Evolutionary conservation across 495 filamentous ascomycete species (phyloP).

Genomic region (Penicillium manginii): DNA sequence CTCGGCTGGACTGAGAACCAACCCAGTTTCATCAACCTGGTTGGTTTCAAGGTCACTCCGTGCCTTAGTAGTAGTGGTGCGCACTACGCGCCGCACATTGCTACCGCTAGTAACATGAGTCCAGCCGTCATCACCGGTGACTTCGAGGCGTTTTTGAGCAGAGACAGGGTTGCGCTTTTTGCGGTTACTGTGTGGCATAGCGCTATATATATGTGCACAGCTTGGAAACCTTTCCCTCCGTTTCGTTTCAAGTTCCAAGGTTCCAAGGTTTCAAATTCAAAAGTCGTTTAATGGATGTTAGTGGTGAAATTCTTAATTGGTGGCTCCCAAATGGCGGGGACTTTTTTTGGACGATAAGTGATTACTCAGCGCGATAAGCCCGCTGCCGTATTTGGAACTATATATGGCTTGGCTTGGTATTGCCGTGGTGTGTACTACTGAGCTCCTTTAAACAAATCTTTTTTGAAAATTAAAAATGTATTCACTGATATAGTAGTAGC

Average conservation of each 20-base stretch:
- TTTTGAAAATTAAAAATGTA: too few relatives aligned
- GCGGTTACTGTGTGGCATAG: conserved; percentile 55
- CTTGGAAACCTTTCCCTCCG: neutral
- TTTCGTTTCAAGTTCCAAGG: neutral
- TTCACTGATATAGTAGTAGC: too few relatives aligned
- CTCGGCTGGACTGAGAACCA: conserved; percentile 31
- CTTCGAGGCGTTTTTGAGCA: conserved; percentile 47
- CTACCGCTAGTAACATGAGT: conserved; percentile 53
- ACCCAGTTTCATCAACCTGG: conserved; percentile 6
- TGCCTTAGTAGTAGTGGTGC: conserved; percentile 6
- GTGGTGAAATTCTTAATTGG: too few relatives aligned
- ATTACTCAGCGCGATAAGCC: neutral
- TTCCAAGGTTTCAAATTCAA: neutral
- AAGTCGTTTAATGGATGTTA: neutral
- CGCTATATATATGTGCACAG: neutral
- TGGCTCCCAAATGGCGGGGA: too few relatives aligned
- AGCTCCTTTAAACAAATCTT: too few relatives aligned
- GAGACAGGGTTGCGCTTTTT: conserved; percentile 34
- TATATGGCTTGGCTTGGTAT: too few relatives aligned
- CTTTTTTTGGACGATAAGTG: neutral
- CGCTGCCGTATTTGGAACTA: neutral
- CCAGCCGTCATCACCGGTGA: conserved; percentile 58
- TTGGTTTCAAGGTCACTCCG: neutral
- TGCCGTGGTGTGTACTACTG: too few relatives aligned
- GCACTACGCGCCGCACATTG: conserved; percentile 28